These are phyloP conservation scores for Epichloe amarillans DNA, from an alignment of 2,329 filamentous ascomycete species.

Conservation along the genomic window DNA sequence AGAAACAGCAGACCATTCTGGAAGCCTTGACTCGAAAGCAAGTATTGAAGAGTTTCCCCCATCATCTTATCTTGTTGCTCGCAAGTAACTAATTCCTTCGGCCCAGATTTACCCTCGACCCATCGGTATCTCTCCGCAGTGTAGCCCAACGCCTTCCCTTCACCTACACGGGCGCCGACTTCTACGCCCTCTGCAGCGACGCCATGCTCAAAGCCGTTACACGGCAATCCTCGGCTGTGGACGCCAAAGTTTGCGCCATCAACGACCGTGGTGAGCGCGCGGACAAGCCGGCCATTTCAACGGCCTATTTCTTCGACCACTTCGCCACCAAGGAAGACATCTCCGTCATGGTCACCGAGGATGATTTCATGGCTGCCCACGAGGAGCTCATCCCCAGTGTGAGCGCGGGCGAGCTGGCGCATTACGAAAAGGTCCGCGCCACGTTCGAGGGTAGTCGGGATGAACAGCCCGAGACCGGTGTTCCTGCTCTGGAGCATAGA, in stretches of 20 bases:
- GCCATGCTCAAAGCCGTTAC: slow-evolving; percentile 99
- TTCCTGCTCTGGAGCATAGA: not conserved
- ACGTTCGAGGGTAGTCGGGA: slow-evolving; percentile 57
- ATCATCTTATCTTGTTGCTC: not conserved
- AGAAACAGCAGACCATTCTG: slow-evolving; percentile 88
- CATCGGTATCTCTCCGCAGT: slow-evolving; percentile 58
- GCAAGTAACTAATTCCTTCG: not conserved
- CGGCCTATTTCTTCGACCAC: slow-evolving; percentile 94
- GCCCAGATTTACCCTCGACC: slow-evolving; percentile 67
- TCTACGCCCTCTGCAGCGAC: slow-evolving; percentile 94
- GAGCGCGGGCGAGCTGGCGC: slow-evolving; percentile 77
- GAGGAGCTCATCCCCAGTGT: slow-evolving; percentile 85
- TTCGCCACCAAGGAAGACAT: slow-evolving; percentile 71
- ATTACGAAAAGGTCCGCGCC: slow-evolving; percentile 75
- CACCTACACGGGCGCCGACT: slow-evolving; percentile 93
- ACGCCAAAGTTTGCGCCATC: slow-evolving; percentile 64
- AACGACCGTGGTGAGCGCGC: slow-evolving; percentile 31
- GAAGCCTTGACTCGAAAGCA: slow-evolving; percentile 91
- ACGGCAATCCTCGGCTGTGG: slow-evolving; percentile 70
- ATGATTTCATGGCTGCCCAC: slow-evolving; percentile 74
- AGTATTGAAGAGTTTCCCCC: slow-evolving; percentile 21
- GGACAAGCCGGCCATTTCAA: slow-evolving; percentile 46
- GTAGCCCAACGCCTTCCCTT: slow-evolving; percentile 74
- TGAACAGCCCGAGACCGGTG: slow-evolving; percentile 13
- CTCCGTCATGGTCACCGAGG: slow-evolving; percentile 74